phyloP scores from a whole-genome alignment of 2,329 filamentous ascomycete species.

The Fusarium duplospermum region DNA sequence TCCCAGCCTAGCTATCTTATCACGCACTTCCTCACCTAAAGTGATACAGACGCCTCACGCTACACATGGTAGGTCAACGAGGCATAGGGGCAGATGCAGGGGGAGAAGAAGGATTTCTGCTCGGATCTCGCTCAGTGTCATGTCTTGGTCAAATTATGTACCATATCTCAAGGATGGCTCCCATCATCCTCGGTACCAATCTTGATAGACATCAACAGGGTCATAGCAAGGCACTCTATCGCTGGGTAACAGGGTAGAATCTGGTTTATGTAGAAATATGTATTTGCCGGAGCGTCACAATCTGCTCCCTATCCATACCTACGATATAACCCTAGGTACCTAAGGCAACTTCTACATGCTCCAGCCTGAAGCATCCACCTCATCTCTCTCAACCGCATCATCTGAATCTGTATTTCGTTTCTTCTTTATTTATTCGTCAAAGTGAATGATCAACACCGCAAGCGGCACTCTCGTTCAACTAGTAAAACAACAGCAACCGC shows the following conservation, averaged over 20 bases:
- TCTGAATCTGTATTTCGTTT: constrained; percentile 22
- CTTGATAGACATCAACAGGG: not conserved
- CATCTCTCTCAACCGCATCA: not conserved
- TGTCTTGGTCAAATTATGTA: not conserved
- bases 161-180: not conserved
- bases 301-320: not conserved
- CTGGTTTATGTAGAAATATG: not conserved
- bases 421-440: constrained; percentile 36
- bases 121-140: not conserved
- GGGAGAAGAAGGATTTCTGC: not conserved
- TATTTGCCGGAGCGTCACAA: not conserved
- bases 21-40: not conserved
- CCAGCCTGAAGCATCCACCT: not conserved
- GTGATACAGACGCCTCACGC: not conserved
- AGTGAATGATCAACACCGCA: constrained; percentile 1
- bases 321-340: not conserved
- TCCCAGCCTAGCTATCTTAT: not conserved
- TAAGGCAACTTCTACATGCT: constrained; percentile 24
- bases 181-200: not conserved
- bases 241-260: not conserved
- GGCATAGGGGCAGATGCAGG: not conserved
- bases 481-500: not conserved
- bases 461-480: constrained; percentile 6
- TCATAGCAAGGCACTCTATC: not conserved
- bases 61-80: not conserved